Evolutionary conservation across 2,329 filamentous ascomycete genomes (phyloP).

Genomic region (Colletotrichum echinochloae): DNA sequence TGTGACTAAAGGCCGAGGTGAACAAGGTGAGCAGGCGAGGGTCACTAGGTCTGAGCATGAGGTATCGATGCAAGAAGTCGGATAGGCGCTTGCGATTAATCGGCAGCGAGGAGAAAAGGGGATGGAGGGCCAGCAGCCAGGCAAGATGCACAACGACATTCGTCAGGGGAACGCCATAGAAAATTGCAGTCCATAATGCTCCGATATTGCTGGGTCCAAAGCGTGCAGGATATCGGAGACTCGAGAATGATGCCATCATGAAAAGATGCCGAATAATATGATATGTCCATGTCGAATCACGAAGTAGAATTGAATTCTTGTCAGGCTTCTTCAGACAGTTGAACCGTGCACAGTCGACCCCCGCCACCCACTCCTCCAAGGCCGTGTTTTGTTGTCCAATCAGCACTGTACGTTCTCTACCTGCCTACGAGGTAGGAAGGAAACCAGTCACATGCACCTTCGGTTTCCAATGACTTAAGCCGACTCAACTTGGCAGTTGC

Average conservation of each 20-base stretch:
- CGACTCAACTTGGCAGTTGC: too few species aligned
- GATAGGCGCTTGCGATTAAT: slow-evolving; percentile 24
- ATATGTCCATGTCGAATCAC: background rate
- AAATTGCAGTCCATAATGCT: slow-evolving; percentile 17
- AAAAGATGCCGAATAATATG: background rate
- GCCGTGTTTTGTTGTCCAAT: background rate
- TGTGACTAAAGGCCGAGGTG: slow-evolving; percentile 35
- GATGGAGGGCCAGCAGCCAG: slow-evolving; percentile 35
- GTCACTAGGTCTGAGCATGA: slow-evolving; percentile 30
- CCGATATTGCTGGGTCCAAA: slow-evolving; percentile 4
- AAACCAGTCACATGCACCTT: background rate
- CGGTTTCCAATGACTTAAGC: too few species aligned
- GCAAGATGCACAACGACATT: slow-evolving; percentile 33
- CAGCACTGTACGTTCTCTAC: background rate
- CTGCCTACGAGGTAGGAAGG: too few species aligned
- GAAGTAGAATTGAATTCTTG: background rate
- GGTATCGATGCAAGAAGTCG: slow-evolving; percentile 15
- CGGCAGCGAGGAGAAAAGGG: slow-evolving; percentile 24
- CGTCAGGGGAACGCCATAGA: slow-evolving; percentile 25
- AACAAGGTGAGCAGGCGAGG: slow-evolving; percentile 20
- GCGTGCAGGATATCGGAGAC: background rate
- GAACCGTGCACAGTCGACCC: background rate
- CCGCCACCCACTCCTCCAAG: too few species aligned
- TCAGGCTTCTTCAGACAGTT: background rate
- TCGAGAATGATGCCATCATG: slow-evolving; percentile 21